Evolutionary conservation across 2,329 filamentous ascomycete species (phyloP).

Genomic region (Xylaria multiplex): DNA sequence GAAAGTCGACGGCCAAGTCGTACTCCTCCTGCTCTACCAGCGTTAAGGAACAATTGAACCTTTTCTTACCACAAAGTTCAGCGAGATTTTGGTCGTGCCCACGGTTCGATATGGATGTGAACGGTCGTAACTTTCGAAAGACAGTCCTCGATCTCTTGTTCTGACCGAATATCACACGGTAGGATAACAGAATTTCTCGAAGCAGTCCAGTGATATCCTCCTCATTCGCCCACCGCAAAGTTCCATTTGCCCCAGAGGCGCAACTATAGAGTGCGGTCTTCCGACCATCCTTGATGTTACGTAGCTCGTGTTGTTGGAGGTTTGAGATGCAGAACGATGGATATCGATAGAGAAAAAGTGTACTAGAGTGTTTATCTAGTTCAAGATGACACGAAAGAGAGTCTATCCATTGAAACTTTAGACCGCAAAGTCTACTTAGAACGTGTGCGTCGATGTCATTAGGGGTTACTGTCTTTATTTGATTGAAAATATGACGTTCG

Average conservation of each 20-base stretch:
- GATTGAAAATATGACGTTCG: no score
- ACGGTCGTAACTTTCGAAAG: slow-evolving; percentile 37
- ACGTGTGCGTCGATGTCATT: no score
- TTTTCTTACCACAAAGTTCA: slow-evolving; percentile 26
- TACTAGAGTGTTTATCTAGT: slow-evolving; percentile 37
- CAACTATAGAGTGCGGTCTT: no score
- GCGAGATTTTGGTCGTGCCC: slow-evolving; percentile 12
- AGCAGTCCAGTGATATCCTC: slow-evolving; percentile 38
- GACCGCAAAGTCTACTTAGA: slow-evolving; percentile 1
- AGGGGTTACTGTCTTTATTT: no score
- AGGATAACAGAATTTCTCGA: slow-evolving; percentile 40
- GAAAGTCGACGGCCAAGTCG: slow-evolving; percentile 36
- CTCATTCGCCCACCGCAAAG: not conserved
- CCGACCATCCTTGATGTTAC: no score
- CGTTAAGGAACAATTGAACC: not conserved
- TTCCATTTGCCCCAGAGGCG: not conserved
- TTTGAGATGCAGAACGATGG: slow-evolving; percentile 41
- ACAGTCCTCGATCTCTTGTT: slow-evolving; percentile 28
- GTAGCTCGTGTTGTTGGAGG: slow-evolving; percentile 3
- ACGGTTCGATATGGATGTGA: not conserved
- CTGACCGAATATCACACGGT: slow-evolving; percentile 43
- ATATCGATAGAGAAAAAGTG: slow-evolving; percentile 43
- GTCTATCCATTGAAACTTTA: slow-evolving; percentile 41
- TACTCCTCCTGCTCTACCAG: slow-evolving; percentile 33
- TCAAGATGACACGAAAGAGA: slow-evolving; percentile 43